Base-by-base conservation (phyloP, 1,139 yeast species). In the Hemisphaericaspora lyxosophila region DNA sequence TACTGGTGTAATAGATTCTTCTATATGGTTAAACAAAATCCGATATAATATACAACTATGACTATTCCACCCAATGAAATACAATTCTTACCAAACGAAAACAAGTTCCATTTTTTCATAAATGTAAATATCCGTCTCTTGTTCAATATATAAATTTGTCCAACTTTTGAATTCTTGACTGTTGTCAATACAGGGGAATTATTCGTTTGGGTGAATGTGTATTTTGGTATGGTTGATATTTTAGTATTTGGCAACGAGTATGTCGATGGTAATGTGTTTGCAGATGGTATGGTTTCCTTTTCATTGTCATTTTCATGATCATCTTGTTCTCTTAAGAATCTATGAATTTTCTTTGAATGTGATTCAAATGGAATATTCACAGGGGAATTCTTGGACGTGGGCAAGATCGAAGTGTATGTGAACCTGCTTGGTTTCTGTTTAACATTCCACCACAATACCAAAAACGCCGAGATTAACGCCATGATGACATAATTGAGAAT, bases 401-500 rank as follows among this genome's bases (percentile, higher is more conserved):
- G 32, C 11, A 34, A 13, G 5, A 31, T 26, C 3, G 36, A 28
- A 16, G 35, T 26, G 19, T 34, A 34, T 12, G 26, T 25, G 31
- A 19, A 32, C 16, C 34, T 18, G 28, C 26, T 23, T 35, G 59
- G 48, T 29, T 59, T 56, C 37, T 56, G 65, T 37, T 56, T 57
- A 35, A 61, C 40, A 42, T 65, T 61, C 62, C 65, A 64, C 42
- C 49, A 48, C 13, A 70, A 48, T 12, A 71, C 42, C 2, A 59
- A 19, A 3, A 60, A 14, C 0, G 60, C 70, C 13, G 68, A 59
- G 1, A 57, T 25, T 3, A 71, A 58, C 1, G 79, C 73, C 40
- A 69, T 50, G 0, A 57, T 31, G 1, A 67, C 59, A 47, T 76
- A 78, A 36, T 58, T 46, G 3, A 52, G 48, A 2, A 76, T 58